Conservation (phyloP, 768 basidiomycete genomes). For the Podaxis sp. region DNA sequence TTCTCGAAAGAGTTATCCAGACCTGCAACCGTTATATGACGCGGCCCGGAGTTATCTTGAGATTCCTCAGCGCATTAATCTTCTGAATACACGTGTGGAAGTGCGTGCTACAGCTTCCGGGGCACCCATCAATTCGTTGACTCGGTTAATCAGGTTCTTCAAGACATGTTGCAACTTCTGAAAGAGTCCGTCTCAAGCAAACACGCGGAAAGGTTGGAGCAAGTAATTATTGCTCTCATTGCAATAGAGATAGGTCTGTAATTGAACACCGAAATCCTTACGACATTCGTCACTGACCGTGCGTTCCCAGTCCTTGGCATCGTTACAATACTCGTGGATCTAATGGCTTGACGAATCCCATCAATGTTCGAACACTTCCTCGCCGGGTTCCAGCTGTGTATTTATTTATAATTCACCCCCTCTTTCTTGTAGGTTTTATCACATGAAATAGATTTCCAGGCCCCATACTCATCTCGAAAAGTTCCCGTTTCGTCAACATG, state of each 20-base stretch:
- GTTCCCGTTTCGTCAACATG: no score
- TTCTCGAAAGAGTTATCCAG: constrained; percentile 73
- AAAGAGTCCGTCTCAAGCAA: constrained; percentile 92
- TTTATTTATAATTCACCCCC: not conserved
- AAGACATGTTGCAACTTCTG: constrained; percentile 93
- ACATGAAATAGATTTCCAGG: not conserved
- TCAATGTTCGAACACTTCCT: not conserved
- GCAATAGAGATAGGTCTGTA: constrained; percentile 77
- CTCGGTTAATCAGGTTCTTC: constrained; percentile 60
- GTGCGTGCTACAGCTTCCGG: constrained; percentile 32
- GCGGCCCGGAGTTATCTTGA: constrained; percentile 93
- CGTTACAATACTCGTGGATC: constrained; percentile 84
- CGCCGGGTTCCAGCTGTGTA: not conserved
- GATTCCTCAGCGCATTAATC: constrained; percentile 88
- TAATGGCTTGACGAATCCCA: constrained; percentile 41
- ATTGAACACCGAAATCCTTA: not conserved
- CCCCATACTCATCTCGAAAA: not conserved
- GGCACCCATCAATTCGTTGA: not conserved
- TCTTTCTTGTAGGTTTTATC: not conserved
- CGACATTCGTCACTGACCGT: constrained; percentile 2
- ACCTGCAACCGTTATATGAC: constrained; percentile 92
- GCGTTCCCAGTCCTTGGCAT: constrained; percentile 69
- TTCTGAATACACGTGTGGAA: constrained; percentile 92
- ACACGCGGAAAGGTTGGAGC: constrained; percentile 88
- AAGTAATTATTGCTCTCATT: constrained; percentile 89